Conservation (phyloP, 345 rosid genomes). For the Cardamine chenopodiifolia region DNA sequence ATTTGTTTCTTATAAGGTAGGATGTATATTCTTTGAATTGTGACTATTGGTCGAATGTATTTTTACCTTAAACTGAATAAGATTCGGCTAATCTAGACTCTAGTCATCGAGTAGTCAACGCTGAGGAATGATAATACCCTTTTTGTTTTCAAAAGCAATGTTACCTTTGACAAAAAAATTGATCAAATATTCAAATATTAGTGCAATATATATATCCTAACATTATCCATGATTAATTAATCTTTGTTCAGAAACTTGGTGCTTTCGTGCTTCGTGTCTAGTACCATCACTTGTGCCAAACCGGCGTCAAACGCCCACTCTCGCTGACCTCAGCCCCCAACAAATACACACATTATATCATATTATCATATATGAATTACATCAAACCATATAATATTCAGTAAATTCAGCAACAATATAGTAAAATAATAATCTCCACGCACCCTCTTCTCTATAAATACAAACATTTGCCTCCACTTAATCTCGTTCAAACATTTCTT, state of each 20-base stretch:
- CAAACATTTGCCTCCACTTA: constrained; percentile 39
- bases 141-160: constrained; percentile 31
- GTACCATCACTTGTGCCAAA: constrained; percentile 38
- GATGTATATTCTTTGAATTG: constrained; percentile 7
- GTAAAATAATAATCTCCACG: constrained; percentile 18
- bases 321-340: constrained; percentile 41
- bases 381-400: constrained; percentile 22
- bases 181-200: background rate
- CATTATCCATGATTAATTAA: background rate
- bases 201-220: background rate
- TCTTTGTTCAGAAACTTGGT: constrained; percentile 7
- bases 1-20: background rate
- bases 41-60: constrained; percentile 19
- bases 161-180: background rate
- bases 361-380: background rate
- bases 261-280: constrained; percentile 40
- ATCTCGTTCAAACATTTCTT: constrained; percentile 37
- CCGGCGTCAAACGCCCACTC: constrained; percentile 43
- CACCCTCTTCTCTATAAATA: constrained; percentile 49
- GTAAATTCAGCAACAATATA: constrained; percentile 10
- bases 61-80: constrained; percentile 11
- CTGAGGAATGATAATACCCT: constrained; percentile 1
- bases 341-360: constrained; percentile 21
- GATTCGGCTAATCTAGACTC: constrained; percentile 37
- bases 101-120: constrained; percentile 34